Evolutionary conservation across 148 eudicot species (phyloP), one percentile per base, ranked within the genome.

Genomic region (Pharnaceum exiguum): DNA sequence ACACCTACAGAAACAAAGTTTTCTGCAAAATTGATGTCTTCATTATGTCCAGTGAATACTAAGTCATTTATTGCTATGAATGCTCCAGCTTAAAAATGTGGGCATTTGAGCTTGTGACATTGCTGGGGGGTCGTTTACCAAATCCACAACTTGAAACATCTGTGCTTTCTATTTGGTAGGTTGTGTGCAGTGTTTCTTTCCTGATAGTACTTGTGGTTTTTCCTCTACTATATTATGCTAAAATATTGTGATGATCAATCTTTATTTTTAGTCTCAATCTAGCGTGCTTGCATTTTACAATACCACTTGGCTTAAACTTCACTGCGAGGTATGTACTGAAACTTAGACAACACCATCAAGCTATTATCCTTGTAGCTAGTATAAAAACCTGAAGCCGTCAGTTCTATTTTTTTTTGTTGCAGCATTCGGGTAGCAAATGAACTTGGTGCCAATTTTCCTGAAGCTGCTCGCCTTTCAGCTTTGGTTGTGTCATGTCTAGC

Each of bases 391-490:
- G 24, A 29, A 1, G 17, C 16, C 7, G 4, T 2, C 12, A 6
- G 0, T 51, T 7, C 2, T n/a, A n/a, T n/a, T n/a, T n/a, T n/a
- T n/a, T n/a, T n/a, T n/a, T n/a, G n/a, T n/a, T 44, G 19, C 42
- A 81, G 79, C 65, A 74, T 78, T 8, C 51, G 75, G 46, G 73
- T 81, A 31, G 66, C 82, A 2, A 81, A 81, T 45, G 79, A 81
- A 47, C 51, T 81, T 24, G 86, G 86, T 58, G 79, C 86, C 8
- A 82, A 82, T 19, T 67, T 65, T 29, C 51, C 82, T 7, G 28
- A 59, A 42, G 59, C 60, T 12, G 86, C 82, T 37, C 49, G 25
- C 31, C 21, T 55, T 9, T 25, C 75, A 16, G 53, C 68, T 0
- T 58, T 51, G 49, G 62, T 54, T 12, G 82, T 48, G 8, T 23